These are phyloP conservation scores for Pythium chondricola DNA, from an alignment of 352 stramenopile genomes.

Conservation along the genomic window DNA sequence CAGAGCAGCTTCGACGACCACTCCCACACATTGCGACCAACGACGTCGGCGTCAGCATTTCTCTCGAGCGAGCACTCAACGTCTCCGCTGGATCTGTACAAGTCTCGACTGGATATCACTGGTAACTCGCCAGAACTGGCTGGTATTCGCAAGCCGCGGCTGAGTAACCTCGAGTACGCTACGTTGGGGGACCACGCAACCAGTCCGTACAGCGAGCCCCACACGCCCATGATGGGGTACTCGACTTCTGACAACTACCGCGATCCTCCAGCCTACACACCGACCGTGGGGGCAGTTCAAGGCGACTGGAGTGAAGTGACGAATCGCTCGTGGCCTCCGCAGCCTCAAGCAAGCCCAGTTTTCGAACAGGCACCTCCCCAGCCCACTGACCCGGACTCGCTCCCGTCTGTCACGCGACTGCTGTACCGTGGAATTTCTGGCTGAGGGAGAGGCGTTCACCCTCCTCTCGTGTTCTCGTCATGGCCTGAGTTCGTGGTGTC, in stretches of 20 bases:
- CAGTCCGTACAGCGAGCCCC: constrained; percentile 12
- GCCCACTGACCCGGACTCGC: constrained; percentile 32
- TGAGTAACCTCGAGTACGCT: constrained; percentile 2
- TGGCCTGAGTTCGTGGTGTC: neutral
- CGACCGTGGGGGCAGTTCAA: neutral
- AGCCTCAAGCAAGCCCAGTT: neutral
- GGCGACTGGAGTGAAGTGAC: constrained; percentile 14
- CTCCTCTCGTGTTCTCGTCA: neutral
- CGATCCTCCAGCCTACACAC: constrained; percentile 7
- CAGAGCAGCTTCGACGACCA: constrained; percentile 11
- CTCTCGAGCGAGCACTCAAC: neutral
- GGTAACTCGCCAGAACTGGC: neutral
- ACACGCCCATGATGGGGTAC: constrained; percentile 17
- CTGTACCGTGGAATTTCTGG: constrained; percentile 25
- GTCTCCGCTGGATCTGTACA: constrained; percentile 10
- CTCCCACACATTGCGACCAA: neutral
- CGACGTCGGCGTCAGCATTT: neutral
- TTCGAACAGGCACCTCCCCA: constrained; percentile 4
- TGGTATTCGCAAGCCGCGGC: constrained; percentile 9
- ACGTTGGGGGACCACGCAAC: neutral
- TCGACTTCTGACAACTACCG: constrained; percentile 7
- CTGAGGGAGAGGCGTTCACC: neutral
- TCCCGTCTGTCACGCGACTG: constrained; percentile 60
- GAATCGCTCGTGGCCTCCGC: constrained; percentile 1
- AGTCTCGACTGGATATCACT: constrained; percentile 10